These are phyloP conservation scores for Penicillium cinerascens DNA, from an alignment of 495 filamentous ascomycete genomes.

Conservation along the genomic window DNA sequence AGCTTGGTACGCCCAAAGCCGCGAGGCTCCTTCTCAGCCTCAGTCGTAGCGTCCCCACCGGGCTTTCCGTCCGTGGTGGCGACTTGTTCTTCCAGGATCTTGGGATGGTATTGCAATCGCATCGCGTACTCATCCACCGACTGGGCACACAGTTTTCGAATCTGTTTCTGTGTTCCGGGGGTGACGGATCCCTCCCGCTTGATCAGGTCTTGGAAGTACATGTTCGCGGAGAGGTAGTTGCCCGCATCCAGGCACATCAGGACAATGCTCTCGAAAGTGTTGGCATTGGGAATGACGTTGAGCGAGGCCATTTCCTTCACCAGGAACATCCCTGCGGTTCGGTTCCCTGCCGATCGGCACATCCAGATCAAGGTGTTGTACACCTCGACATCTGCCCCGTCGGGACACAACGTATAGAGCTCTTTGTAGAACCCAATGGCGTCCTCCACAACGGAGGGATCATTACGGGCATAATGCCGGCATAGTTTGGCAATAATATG, in stretches of 20 bases:
- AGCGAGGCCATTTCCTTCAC: conserved; percentile 70
- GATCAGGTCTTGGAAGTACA: conserved; percentile 39
- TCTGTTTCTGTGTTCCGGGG: conserved; percentile 22
- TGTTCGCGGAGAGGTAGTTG: conserved; percentile 37
- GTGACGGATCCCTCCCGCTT: conserved; percentile 24
- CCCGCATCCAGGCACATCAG: conserved; percentile 54
- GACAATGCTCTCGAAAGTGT: conserved; percentile 68
- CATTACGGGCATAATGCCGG: conserved; percentile 22
- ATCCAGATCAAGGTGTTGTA: conserved; percentile 67
- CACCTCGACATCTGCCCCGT: conserved; percentile 55
- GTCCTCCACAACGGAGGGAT: conserved; percentile 33
- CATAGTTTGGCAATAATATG: conserved; percentile 32
- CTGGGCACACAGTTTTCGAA: conserved; percentile 25
- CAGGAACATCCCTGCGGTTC: conserved; percentile 62
- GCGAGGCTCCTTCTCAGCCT: not conserved
- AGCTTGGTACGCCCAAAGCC: not conserved
- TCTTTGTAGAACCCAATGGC: conserved; percentile 70
- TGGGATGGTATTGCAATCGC: conserved; percentile 30
- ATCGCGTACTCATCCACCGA: conserved; percentile 31
- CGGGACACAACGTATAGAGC: conserved; percentile 57
- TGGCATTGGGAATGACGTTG: conserved; percentile 52
- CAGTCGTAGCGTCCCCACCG: not conserved
- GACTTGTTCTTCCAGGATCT: conserved; percentile 3
- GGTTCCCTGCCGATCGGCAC: conserved; percentile 48
- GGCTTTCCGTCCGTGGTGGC: not conserved